Evolutionary conservation across 2,329 filamentous ascomycete genomes (phyloP), one percentile per base, ranked within the genome.

Genomic region (Diplodia corticola): DNA sequence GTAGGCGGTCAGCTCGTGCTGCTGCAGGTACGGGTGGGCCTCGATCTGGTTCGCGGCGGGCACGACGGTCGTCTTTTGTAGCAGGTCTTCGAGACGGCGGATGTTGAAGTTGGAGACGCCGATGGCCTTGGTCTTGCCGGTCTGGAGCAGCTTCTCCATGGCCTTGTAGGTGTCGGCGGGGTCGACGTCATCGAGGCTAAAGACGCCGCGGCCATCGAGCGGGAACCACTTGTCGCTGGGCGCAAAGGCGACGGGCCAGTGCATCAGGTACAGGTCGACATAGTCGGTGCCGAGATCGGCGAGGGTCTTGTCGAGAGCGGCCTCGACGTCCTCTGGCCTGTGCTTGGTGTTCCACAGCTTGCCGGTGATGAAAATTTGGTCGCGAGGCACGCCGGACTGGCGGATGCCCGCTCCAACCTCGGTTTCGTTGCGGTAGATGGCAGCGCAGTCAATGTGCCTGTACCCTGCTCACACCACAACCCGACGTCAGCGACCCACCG

Each of bases 31-130:
- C 1, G 88, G 87, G 74, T 91, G 88, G 55, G 86, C 86, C 75
- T 91, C 88, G 69, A 91, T 86, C 82, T 91, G 88, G 80, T 90
- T 90, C 72, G 87, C 85, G 67, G 87, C 88, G 10, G 88, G 88
- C 12, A 86, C 79, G 70, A 91, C 83, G 50, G 87, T 89, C 69
- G 87, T 87, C 0, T 85, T 84, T 4, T 77, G 77, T 4, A 89
- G 80, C 7, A 84, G 77, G 72, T 82, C 81, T 71, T 82, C 77
- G 33, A 83, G 72, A 71, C 78, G 81, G 68, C 78, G 79, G 63
- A 80, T 77, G 2, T 78, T 80, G 77, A 81, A 83, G 72, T 84
- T 83, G 44, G 80, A 80, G 3, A 83, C 81, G 63, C 82, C 81
- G 67, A 83, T 83, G 22, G 81, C 81, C 51, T 65, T 65, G 35